Base-by-base conservation (phyloP, 176 grass and related monocot genomes). In the Eragrostis curvula region DNA sequence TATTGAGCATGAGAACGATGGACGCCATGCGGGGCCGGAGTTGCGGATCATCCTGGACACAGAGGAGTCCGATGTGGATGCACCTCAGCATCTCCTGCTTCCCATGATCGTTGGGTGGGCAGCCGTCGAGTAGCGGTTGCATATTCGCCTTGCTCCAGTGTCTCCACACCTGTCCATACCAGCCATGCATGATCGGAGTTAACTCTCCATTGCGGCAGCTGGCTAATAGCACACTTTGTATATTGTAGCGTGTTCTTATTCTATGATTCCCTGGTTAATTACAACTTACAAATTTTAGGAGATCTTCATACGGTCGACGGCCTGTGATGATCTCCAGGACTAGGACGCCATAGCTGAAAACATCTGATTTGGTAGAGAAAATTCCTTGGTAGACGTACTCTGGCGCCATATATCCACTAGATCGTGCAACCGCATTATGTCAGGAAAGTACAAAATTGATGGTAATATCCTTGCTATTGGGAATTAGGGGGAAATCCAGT, bases 341-440 rank as follows among this genome's bases (percentile, higher is more conserved):
- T 0, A 93, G 53, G 0, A 93, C 81, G 11, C 85, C 88, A 60
- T 69, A 94, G 80, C 85, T 90, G 67, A 69, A 94, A 27, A 94
- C 88, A 49, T 91, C 92, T 5, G 88, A 94, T 24, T 91, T 94
- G 27, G 82, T 44, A 0, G 85, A 94, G 88, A 91, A 88, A 40
- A 40, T 30, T 46, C 88, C 91, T 21, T 39, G 81, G 28, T 72
- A 24, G 10, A 70, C 85, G 77, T 94, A 94, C 47, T 93, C 85
- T 5, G 88, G 91, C 29, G 85, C 78, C 91, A 94, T 94, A 69
- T 94, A 94, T 15, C 91, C 91, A 5, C 88, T 94, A 78, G 41
- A 23, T 30, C 16, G 3, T 25, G 9, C 8, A 4, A 27, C 5
- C 13, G 32, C 32, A 36, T 36, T 4, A 36, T 36, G 32, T 36